phyloP scores from a whole-genome alignment of 2,329 filamentous ascomycete species.

The Hymenoscyphus scutula region DNA sequence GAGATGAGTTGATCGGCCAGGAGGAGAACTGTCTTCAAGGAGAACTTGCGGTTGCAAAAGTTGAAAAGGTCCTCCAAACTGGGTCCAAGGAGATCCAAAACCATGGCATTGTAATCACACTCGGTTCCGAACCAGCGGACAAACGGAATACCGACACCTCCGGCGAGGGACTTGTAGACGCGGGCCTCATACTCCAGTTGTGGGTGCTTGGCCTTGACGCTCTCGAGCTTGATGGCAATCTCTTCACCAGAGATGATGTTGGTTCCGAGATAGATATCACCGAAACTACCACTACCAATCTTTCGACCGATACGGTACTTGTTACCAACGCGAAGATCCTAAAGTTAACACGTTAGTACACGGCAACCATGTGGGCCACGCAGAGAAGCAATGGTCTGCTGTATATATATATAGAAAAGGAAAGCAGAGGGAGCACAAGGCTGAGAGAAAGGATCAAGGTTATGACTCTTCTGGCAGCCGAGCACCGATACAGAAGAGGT shows the following conservation, averaged over 20 bases:
- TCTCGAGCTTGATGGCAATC: constrained; percentile 99
- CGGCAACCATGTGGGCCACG: constrained; percentile 10
- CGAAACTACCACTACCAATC: constrained; percentile 96
- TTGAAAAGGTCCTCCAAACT: constrained; percentile 98
- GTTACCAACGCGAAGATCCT: constrained; percentile 99
- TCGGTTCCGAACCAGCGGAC: constrained; percentile 99
- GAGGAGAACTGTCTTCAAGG: constrained; percentile 94
- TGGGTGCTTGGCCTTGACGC: constrained; percentile 98
- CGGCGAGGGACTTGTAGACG: constrained; percentile 85
- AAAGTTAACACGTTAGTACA: constrained; percentile 28
- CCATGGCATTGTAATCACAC: constrained; percentile 99
- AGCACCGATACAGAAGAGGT: constrained; percentile 24
- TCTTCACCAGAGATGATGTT: constrained; percentile 99
- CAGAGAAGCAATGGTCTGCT: constrained; percentile 6
- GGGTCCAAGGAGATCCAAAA: constrained; percentile 92
- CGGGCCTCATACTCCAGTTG: constrained; percentile 98
- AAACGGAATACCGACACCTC: constrained; percentile 96
- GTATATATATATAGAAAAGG: constrained; percentile 9
- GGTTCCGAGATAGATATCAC: constrained; percentile 97
- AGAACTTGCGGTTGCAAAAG: constrained; percentile 99
- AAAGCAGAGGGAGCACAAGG: constrained; percentile 27
- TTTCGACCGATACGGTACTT: constrained; percentile 99
- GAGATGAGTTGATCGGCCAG: constrained; percentile 98
- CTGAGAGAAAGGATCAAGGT: constrained; percentile 23
- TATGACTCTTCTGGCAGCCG: constrained; percentile 20